These are phyloP conservation scores for Chromosphaera perkinsii DNA, from an alignment of 208 protist species.

Conservation along the genomic window DNA sequence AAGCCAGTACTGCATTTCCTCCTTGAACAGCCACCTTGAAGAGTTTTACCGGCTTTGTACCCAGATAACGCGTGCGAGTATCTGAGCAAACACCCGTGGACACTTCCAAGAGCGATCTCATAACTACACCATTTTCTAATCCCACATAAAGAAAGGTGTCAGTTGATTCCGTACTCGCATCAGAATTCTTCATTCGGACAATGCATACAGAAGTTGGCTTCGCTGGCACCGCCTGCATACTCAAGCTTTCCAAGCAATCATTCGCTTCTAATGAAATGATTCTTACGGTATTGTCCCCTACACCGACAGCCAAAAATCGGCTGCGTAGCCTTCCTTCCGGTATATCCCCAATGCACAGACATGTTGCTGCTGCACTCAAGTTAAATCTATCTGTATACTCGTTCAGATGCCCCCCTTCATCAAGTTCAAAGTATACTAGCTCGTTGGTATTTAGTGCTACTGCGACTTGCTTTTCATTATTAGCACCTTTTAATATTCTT, in stretches of 20 bases:
- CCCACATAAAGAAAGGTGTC: slow-evolving; percentile 68
- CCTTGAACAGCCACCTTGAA: slow-evolving; percentile 31
- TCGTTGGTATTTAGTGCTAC: slow-evolving; percentile 66
- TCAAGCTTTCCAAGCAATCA: slow-evolving; percentile 45
- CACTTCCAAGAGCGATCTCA: slow-evolving; percentile 62
- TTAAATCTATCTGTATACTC: slow-evolving; percentile 57
- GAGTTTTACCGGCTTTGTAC: slow-evolving; percentile 43
- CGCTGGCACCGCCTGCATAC: slow-evolving; percentile 37
- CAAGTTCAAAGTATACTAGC: slow-evolving; percentile 82
- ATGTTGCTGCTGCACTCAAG: slow-evolving; percentile 49
- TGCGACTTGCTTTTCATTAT: slow-evolving; percentile 41
- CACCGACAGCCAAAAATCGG: slow-evolving; percentile 62
- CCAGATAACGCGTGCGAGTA: slow-evolving; percentile 54
- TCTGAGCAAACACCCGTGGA: slow-evolving; percentile 65
- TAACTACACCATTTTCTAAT: slow-evolving; percentile 70
- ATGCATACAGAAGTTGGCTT: slow-evolving; percentile 42
- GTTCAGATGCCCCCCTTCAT: slow-evolving; percentile 55
- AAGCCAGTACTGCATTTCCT: slow-evolving; percentile 63
- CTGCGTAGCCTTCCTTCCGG: slow-evolving; percentile 45
- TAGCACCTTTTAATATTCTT: background rate
- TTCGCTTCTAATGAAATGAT: slow-evolving; percentile 67
- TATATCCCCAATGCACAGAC: slow-evolving; percentile 59
- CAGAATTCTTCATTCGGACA: slow-evolving; percentile 20
- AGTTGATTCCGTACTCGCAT: background rate
- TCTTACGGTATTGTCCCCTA: slow-evolving; percentile 53